A percentile compares a stretch with the other conserved stretches of the same genome.
phyloP scores from a whole-genome alignment of 805 yeast genomes.

The Yamadazyma philogaea region DNA sequence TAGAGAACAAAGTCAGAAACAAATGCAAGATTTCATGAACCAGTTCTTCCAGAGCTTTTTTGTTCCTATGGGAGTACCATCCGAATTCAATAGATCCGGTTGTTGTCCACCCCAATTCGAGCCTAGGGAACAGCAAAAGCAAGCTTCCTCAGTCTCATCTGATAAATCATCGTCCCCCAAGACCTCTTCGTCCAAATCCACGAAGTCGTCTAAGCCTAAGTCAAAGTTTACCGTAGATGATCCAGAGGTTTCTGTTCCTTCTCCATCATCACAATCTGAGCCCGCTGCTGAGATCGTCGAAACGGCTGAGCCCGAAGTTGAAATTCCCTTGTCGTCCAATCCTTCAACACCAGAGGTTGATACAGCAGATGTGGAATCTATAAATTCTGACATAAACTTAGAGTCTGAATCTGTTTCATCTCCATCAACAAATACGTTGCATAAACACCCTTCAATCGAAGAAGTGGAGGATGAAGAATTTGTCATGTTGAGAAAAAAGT shows the following conservation, averaged over 20 bases:
- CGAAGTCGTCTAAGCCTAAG: not conserved
- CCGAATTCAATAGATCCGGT: not conserved
- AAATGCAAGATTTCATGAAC: constrained; percentile 22
- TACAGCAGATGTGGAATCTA: constrained; percentile 8
- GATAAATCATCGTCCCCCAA: not conserved
- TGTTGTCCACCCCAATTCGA: constrained; percentile 4
- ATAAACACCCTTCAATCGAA: constrained; percentile 28
- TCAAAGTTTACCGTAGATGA: not conserved
- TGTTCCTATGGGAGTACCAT: constrained; percentile 4
- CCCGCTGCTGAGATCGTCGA: constrained; percentile 14
- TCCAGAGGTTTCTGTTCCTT: constrained; percentile 6
- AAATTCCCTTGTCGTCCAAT: constrained; percentile 11
- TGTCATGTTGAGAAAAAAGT: constrained; percentile 38
- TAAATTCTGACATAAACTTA: constrained; percentile 8
- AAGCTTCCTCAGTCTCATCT: not conserved
- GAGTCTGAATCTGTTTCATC: too few species aligned
- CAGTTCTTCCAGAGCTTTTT: constrained; percentile 20
- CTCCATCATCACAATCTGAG: not conserved
- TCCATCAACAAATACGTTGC: constrained; percentile 15
- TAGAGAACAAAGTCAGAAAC: constrained; percentile 19
- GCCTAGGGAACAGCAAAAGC: constrained; percentile 10
- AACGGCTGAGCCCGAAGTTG: constrained; percentile 10
- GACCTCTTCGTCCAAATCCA: not conserved
- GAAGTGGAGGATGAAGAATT: constrained; percentile 37
- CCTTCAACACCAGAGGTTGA: constrained; percentile 12